phyloP scores from a whole-genome alignment of 2,329 filamentous ascomycete genomes.

The Metarhizium anisopliae region DNA sequence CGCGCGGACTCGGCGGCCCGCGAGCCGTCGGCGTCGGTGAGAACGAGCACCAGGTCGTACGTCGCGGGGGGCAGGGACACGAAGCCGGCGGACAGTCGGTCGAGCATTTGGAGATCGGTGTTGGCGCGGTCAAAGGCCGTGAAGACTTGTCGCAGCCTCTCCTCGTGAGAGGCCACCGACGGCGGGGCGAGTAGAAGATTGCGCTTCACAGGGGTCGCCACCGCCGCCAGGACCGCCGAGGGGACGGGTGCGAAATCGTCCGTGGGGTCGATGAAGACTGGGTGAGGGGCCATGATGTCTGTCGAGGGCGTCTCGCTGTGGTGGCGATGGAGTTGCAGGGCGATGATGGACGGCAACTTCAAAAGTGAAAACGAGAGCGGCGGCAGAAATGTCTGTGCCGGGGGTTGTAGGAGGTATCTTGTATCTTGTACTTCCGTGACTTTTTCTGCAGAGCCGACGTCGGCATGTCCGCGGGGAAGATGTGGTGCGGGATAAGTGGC shows the following conservation, averaged over 20 bases:
- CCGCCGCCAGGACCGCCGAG: constrained; percentile 12
- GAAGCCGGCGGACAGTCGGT: constrained; percentile 76
- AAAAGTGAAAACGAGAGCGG: background rate
- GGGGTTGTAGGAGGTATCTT: background rate
- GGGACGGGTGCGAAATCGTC: constrained; percentile 38
- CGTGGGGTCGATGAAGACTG: constrained; percentile 46
- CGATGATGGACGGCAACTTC: background rate
- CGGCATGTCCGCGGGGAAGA: background rate
- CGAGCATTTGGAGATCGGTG: constrained; percentile 95
- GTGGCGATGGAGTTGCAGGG: background rate
- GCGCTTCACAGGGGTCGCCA: constrained; percentile 31
- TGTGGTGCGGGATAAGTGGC: background rate
- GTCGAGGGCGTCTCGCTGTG: background rate
- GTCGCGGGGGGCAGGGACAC: constrained; percentile 66
- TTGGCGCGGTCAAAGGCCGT: constrained; percentile 62
- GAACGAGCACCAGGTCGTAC: constrained; percentile 78
- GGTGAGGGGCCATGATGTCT: constrained; percentile 38
- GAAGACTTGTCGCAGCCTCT: constrained; percentile 63
- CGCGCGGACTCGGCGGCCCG: constrained; percentile 51
- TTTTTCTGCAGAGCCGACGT: constrained; percentile 2
- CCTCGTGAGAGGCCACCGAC: constrained; percentile 77
- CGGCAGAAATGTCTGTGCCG: background rate
- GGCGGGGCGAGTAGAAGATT: constrained; percentile 85
- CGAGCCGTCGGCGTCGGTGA: constrained; percentile 67
- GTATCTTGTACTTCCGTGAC: background rate